Percentiles rank a stretch among this genome's conserved stretches.
phyloP scores from a whole-genome alignment of 192 early-diverging fungal genomes.

The Backusella tarrabulga region DNA sequence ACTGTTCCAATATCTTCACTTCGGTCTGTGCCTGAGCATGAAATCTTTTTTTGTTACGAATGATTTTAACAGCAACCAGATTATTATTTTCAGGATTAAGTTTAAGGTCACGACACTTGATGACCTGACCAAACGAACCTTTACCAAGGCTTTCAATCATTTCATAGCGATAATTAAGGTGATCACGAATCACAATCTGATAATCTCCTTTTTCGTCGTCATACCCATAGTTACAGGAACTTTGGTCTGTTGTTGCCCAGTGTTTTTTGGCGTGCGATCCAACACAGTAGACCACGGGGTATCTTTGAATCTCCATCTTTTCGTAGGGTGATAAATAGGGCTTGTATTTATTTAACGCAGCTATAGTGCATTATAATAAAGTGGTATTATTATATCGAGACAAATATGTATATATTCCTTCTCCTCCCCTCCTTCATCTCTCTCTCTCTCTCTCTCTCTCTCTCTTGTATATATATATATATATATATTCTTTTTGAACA shows the following conservation, averaged over 20 bases:
- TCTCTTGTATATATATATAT: background rate
- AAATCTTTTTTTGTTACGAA: slow-evolving; percentile 95
- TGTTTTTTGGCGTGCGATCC: slow-evolving; percentile 71
- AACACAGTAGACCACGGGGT: slow-evolving; percentile 83
- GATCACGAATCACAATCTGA: slow-evolving; percentile 81
- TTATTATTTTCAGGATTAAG: slow-evolving; percentile 56
- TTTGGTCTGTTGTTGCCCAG: slow-evolving; percentile 57
- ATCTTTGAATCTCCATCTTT: slow-evolving; percentile 83
- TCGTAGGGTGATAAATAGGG: slow-evolving; percentile 84
- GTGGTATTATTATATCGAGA: background rate
- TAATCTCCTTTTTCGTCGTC: slow-evolving; percentile 97
- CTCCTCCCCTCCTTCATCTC: background rate
- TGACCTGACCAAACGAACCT: slow-evolving; percentile 93
- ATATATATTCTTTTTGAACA: background rate
- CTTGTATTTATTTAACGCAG: slow-evolving; percentile 64
- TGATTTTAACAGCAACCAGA: slow-evolving; percentile 90
- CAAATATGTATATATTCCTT: background rate
- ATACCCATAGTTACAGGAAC: slow-evolving; percentile 57
- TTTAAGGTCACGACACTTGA: slow-evolving; percentile 92
- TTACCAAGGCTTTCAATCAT: slow-evolving; percentile 90
- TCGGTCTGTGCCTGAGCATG: slow-evolving; percentile 95
- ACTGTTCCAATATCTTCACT: slow-evolving; percentile 85
- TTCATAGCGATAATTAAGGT: slow-evolving; percentile 90
- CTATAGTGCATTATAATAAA: background rate
- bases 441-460: background rate